Percentiles rank a stretch among this genome's conserved stretches.
phyloP scores from a whole-genome alignment of 331 rosid species.

The Stylosanthes scabra region DNA sequence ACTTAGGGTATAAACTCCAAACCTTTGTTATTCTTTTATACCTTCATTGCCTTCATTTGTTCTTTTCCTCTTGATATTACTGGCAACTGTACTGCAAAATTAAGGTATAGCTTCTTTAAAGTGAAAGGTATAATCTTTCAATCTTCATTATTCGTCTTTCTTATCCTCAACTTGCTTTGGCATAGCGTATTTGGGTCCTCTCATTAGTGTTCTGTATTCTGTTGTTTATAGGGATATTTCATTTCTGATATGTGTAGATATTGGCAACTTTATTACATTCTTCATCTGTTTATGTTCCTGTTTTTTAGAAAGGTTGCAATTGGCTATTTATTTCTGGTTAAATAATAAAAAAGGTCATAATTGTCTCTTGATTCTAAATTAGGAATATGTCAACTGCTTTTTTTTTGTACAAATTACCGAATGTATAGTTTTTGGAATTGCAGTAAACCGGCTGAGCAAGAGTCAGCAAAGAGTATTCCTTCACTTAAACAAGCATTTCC shows the following conservation, averaged over 20 bases:
- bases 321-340: background rate
- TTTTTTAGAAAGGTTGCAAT: constrained; percentile 5
- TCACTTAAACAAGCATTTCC: constrained; percentile 57
- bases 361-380: constrained; percentile 19
- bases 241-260: constrained; percentile 16
- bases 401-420: constrained; percentile 16
- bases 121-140: constrained; percentile 1
- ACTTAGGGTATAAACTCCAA: constrained; percentile 58
- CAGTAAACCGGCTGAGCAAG: constrained; percentile 65
- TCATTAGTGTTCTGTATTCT: too few species aligned
- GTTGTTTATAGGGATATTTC: constrained; percentile 21
- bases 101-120: constrained; percentile 9
- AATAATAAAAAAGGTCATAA: constrained; percentile 13
- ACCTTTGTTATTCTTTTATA: constrained; percentile 20
- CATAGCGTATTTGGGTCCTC: too few species aligned
- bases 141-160: background rate
- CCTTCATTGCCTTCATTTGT: constrained; percentile 26
- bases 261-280: constrained; percentile 16
- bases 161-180: too few species aligned
- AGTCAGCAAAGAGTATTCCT: constrained; percentile 59
- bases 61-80: constrained; percentile 12
- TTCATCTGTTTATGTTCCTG: constrained; percentile 2
- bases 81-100: constrained; percentile 4
- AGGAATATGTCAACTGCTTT: constrained; percentile 16
- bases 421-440: constrained; percentile 30